Evolutionary conservation across 768 basidiomycete genomes (phyloP).

Genomic region (Podaxis rugospora): DNA sequence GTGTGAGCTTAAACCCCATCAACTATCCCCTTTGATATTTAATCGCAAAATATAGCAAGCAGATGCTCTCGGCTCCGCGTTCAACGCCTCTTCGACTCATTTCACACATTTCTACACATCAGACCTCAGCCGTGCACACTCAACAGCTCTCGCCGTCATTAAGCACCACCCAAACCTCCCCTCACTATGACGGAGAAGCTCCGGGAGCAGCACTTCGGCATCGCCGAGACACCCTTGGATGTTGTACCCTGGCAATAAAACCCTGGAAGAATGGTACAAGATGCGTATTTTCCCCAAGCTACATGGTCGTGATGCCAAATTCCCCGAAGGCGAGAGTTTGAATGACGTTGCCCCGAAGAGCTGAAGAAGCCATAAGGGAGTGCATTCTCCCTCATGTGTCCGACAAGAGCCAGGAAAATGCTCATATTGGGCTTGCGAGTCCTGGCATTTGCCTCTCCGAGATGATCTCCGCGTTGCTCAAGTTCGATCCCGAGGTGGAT

Average conservation of each 20-base stretch:
- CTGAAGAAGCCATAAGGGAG: constrained; percentile 44
- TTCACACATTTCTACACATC: constrained; percentile 64
- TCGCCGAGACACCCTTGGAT: constrained; percentile 63
- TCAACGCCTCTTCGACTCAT: constrained; percentile 34
- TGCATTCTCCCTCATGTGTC: constrained; percentile 57
- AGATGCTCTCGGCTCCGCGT: constrained; percentile 50
- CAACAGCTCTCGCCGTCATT: constrained; percentile 55
- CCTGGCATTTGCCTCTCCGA: constrained; percentile 72
- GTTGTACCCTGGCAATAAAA: constrained; percentile 19
- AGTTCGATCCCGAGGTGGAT: constrained; percentile 42
- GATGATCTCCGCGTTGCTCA: constrained; percentile 50
- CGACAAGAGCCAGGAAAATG: constrained; percentile 18
- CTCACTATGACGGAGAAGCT: constrained; percentile 51
- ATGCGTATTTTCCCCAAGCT: constrained; percentile 53
- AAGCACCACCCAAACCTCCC: constrained; percentile 52
- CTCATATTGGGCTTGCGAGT: constrained; percentile 64
- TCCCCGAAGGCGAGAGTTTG: constrained; percentile 64
- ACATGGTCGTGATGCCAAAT: constrained; percentile 41
- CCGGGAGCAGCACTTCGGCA: constrained; percentile 69
- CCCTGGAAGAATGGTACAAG: constrained; percentile 41
- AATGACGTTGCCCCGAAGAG: constrained; percentile 55
- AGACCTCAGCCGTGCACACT: constrained; percentile 58
- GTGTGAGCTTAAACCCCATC: constrained; percentile 1
- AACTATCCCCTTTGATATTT: background rate
- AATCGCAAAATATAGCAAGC: constrained; percentile 42